Evolutionary conservation across 208 protist genomes (phyloP), one percentile per base, ranked within the genome.

Genomic region (Kentomonas sorsogonicus): DNA sequence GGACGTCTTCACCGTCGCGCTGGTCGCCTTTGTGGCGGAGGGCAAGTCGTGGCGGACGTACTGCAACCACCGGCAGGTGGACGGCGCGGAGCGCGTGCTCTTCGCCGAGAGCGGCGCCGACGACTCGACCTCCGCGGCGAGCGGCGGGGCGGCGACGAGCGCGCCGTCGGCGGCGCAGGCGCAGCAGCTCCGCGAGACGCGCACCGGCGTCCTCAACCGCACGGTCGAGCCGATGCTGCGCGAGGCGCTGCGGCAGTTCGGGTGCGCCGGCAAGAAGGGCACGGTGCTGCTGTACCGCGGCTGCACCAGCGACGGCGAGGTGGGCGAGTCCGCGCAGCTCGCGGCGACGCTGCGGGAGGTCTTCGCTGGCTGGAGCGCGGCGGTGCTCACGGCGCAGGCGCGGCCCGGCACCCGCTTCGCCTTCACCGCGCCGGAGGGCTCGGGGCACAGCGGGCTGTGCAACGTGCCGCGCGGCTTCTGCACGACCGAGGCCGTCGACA

Each of bases 381-480:
- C 72, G 26, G 69, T 70, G 23, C 43, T 87, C 2, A 52, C 72
- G n/a, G 75, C 71, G 26, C 79, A 87, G 54, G 62, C 63, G 3
- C 74, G 74, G 53, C 72, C 55, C 22, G 66, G 80, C 60, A 74
- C 77, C 1, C 67, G 79, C 27, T 77, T 83, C 44, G 29, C n/a
- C 29, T 69, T 64, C 31, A 51, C 54, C 33, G 36, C 20, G 23
- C 43, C 26, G 29, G 16, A 27, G 18, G 13, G 13, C 13, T 1
- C 18, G 16, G 41, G 38, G 29, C 13, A 15, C 9, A 43, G 29
- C 38, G 55, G 34, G 7, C 30, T 70, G 23, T 72, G 69, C 71
- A 87, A 83, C 61, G 74, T 65, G 9, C 75, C 74, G 25, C 68
- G 75, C 9, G 79, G 79, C 23, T 87, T 81, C 48, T 52, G 31